Base-by-base conservation (phyloP, 108 stramenopile species). In the Stephanodiscus triporus region DNA sequence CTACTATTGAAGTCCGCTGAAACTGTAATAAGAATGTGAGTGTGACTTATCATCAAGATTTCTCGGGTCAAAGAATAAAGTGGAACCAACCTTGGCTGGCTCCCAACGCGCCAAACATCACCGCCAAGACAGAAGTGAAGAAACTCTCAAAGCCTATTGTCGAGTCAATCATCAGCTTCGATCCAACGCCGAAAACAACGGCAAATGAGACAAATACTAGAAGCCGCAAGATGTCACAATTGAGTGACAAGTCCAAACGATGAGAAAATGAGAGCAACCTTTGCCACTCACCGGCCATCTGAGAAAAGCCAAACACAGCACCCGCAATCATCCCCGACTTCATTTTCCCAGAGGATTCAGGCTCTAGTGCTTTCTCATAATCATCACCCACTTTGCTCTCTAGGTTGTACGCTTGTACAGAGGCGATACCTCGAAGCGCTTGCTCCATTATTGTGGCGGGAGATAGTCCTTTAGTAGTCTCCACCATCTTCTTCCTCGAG, bases 381-480 rank as follows among this genome's bases (percentile, higher is more conserved):
- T 85, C 70, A 51, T 65, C 68, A 27, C 74, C 50, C 22, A 90
- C 76, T 38, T 80, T 75, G 10, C 22, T 32, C 30, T 88, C 80
- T 23, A 92, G 64, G 49, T 75, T 78, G 55, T 87, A 87, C 53
- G 87, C 81, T 49, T 86, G 86, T 11, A 80, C 78, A 16, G 87
- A 55, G 29, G 73, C 10, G 11, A 80, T 80, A n/a, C 73, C 70
- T 19, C 70, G 40, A 13, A 80, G 60, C 6, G 73, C 80, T 49
- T 75, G 72, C 40, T 81, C 80, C 65, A 81, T 57, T 9, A 81
- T 77, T 6, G 80, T 81, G 0, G 80, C 38, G 0, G 80, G 76
- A 4, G 75, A 77, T 10, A 55, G 60, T 4, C 75, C 80, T 2
- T 47, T 19, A 36, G 5, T 17, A 4, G 24, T 34, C n/a, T 43